phyloP scores from a whole-genome alignment of 176 grass and related monocot species.

The Raddia guianensis region DNA sequence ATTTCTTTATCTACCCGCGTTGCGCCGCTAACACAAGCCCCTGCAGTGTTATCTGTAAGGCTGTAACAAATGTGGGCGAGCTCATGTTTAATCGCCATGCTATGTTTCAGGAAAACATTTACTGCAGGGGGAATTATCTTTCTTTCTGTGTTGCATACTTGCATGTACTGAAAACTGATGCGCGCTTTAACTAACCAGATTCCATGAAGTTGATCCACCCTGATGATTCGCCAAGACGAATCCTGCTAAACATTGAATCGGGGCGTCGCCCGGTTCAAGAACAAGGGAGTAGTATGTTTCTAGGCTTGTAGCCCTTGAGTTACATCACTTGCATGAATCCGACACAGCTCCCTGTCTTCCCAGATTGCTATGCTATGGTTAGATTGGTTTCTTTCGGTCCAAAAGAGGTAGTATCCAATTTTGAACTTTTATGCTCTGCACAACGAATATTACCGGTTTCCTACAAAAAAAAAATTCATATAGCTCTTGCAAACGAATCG shows the following conservation, averaged over 20 bases:
- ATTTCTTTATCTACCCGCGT: not conserved
- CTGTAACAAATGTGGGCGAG: not conserved
- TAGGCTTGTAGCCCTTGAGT: no score
- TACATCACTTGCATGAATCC: no score
- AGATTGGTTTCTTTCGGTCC: not conserved
- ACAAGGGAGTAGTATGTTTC: no score
- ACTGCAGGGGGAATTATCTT: no score
- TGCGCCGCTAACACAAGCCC: not conserved
- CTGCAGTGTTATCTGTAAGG: not conserved
- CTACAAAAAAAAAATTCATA: not conserved
- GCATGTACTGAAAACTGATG: no score
- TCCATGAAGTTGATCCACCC: no score
- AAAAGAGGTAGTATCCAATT: not conserved
- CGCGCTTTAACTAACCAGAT: no score
- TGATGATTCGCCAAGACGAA: no score
- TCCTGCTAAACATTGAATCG: no score
- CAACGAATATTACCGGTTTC: not conserved
- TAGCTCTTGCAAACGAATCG: not conserved
- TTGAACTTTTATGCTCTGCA: not conserved
- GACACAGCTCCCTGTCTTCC: not conserved
- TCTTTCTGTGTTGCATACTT: no score
- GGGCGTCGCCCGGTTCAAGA: no score
- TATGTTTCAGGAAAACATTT: not conserved
- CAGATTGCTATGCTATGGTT: not conserved
- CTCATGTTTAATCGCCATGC: not conserved